Evolutionary conservation across 75 land plant species (phyloP).

Genomic region (Ceratopteris richardii): DNA sequence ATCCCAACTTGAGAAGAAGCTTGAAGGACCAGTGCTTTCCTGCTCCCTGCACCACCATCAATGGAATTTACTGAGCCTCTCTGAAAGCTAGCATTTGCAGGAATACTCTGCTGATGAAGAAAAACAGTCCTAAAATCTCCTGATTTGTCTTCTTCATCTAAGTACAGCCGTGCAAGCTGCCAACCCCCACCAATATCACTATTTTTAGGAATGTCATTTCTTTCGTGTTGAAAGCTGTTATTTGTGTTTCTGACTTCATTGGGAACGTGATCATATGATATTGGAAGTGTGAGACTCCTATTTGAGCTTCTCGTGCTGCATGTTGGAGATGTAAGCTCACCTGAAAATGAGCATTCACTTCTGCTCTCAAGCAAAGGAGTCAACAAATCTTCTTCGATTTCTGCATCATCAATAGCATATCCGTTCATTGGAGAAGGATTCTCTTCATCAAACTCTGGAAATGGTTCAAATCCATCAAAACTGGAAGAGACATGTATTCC

Average conservation of each 20-base stretch:
- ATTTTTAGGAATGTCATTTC: neutral
- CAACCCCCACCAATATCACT: slow-evolving; percentile 36
- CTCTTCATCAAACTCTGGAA: neutral
- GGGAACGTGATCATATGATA: neutral
- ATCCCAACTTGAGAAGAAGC: slow-evolving; percentile 22
- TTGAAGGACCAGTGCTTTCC: slow-evolving; percentile 28
- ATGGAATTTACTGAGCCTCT: slow-evolving; percentile 5
- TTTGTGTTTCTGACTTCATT: neutral
- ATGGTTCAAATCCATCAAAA: neutral
- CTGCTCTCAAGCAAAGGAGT: neutral
- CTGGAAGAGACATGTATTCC: neutral
- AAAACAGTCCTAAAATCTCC: slow-evolving; percentile 36
- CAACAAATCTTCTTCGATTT: neutral
- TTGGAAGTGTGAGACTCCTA: neutral
- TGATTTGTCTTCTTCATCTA: slow-evolving; percentile 9
- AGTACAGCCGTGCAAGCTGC: slow-evolving; percentile 44
- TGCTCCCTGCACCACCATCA: neutral
- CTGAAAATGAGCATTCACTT: too few species aligned
- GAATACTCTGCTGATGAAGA: slow-evolving; percentile 15
- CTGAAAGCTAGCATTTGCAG: too few species aligned
- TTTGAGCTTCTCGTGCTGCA: neutral
- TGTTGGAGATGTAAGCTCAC: neutral
- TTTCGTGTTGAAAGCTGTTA: neutral
- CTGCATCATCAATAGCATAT: neutral
- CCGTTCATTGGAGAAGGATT: neutral